Conservation (phyloP, 805 yeast genomes). For the Wickerhamomyces subpelliculosus region DNA sequence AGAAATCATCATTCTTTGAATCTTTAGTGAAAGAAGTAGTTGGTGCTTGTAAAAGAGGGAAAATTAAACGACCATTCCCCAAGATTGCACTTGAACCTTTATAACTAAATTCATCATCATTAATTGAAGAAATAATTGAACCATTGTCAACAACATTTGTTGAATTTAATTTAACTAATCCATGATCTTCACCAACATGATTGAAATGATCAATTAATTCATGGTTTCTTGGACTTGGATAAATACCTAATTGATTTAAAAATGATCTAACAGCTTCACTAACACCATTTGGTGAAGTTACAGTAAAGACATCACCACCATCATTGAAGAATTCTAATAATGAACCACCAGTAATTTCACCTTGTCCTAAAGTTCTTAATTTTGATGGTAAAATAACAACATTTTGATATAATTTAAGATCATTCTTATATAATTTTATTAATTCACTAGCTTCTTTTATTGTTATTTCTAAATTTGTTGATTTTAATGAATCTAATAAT, state of each 20-base stretch:
- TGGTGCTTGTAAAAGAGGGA: constrained; percentile 67
- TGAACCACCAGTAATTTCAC: constrained; percentile 36
- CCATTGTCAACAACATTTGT: constrained; percentile 13
- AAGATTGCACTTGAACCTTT: constrained; percentile 64
- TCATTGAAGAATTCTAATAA: constrained; percentile 52
- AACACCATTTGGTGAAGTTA: constrained; percentile 44
- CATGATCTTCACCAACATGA: constrained; percentile 19
- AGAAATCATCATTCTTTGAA: constrained; percentile 35
- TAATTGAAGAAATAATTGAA: constrained; percentile 18
- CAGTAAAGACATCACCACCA: constrained; percentile 71
- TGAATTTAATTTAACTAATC: constrained; percentile 11
- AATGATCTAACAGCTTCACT: constrained; percentile 61
- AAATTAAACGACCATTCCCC: constrained; percentile 57
- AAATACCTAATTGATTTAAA: constrained; percentile 75
- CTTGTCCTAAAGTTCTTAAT: constrained; percentile 33
- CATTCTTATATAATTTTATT: constrained; percentile 32
- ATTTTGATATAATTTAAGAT: constrained; percentile 44
- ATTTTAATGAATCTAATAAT: no score
- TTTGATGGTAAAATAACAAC: constrained; percentile 54
- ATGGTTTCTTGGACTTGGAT: constrained; percentile 72
- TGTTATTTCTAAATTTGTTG: constrained; percentile 23
- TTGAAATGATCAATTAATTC: constrained; percentile 60
- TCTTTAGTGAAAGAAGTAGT: constrained; percentile 54
- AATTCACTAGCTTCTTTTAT: constrained; percentile 20
- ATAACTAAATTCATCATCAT: constrained; percentile 19